Percentiles rank a stretch among this genome's conserved stretches.
Evolutionary conservation across 2,329 filamentous ascomycete genomes (phyloP).

Genomic region (Cladophialophora carrionii): DNA sequence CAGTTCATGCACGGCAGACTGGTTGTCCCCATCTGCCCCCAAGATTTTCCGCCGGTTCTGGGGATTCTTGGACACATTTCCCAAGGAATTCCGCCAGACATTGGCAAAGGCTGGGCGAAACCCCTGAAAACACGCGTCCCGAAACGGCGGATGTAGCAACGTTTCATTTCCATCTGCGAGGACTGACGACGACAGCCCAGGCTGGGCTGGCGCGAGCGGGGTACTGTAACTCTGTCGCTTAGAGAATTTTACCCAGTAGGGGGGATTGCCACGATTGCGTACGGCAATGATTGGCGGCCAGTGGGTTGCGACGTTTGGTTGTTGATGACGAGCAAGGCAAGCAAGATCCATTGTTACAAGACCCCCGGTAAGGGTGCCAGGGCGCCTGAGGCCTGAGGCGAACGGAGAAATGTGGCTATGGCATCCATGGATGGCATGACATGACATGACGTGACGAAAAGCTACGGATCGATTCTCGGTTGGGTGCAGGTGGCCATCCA

Average conservation of each 20-base stretch:
- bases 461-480: not conserved
- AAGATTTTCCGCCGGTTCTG: conserved; percentile 15
- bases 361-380: no score
- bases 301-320: not conserved
- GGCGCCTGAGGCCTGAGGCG: no score
- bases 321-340: not conserved
- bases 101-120: conserved; percentile 11
- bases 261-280: not conserved
- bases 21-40: not conserved
- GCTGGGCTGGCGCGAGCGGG: not conserved
- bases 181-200: not conserved
- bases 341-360: not conserved
- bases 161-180: no score
- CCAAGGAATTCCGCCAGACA: conserved; percentile 14
- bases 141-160: not conserved
- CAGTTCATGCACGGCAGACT: not conserved
- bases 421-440: no score
- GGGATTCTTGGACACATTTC: not conserved
- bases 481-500: no score
- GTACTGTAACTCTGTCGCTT: not conserved
- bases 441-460: no score
- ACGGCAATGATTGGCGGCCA: not conserved
- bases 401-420: no score
- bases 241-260: not conserved
- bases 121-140: conserved; percentile 1